Evolutionary conservation across 345 rosid genomes (phyloP).

Genomic region (Camelina laxa): DNA sequence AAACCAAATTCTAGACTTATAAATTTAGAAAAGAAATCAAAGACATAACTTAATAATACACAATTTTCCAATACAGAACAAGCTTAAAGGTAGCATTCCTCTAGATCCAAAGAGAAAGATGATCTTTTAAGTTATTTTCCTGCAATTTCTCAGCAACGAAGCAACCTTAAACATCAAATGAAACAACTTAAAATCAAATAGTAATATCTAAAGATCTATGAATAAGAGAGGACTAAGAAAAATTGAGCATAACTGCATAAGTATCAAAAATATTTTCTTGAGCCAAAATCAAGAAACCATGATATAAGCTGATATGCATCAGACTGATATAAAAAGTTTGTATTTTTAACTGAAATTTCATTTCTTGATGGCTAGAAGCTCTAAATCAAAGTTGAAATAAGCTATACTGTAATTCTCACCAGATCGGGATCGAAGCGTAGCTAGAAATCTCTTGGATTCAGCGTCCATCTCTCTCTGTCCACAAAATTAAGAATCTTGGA

Average conservation of each 20-base stretch:
- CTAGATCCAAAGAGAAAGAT: background rate
- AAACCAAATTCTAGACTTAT: conserved; percentile 1
- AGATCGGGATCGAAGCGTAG: conserved; percentile 87
- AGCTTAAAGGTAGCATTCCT: conserved; percentile 1
- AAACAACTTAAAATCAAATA: background rate
- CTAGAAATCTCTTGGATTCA: conserved; percentile 78
- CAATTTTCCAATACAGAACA: conserved; percentile 11
- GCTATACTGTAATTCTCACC: conserved; percentile 51
- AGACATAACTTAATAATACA: background rate
- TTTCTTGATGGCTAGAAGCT: background rate
- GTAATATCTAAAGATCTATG: background rate
- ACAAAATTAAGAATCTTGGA: conserved; percentile 2
- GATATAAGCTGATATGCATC: no score
- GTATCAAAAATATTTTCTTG: background rate
- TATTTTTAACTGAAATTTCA: background rate
- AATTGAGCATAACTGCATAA: background rate
- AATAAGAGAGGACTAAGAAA: background rate
- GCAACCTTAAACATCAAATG: background rate
- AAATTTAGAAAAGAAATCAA: background rate
- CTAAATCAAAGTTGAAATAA: background rate
- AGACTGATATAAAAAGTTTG: background rate
- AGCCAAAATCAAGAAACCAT: background rate
- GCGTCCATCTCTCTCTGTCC: conserved; percentile 65
- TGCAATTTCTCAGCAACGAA: no score
- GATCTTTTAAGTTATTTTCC: no score